A percentile compares a stretch with the other conserved stretches of the same genome.
Conservation (phyloP, 2,329 filamentous ascomycete genomes). For the Arachnomyces sp. region DNA sequence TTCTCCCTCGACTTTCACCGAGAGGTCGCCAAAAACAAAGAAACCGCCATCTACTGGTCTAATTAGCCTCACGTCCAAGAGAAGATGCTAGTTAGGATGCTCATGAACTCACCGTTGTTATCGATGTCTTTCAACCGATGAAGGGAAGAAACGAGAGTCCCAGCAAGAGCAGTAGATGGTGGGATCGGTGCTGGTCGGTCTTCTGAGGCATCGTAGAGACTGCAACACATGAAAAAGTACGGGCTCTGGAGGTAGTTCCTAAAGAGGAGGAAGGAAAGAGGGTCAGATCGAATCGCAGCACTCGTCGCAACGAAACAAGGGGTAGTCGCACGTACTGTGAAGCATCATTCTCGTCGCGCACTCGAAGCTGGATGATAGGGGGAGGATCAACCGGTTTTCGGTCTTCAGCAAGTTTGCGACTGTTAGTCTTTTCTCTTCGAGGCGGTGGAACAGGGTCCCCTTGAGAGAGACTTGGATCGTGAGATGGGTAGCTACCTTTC, state of each 20-base stretch:
- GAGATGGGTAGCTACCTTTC: conserved; percentile 47
- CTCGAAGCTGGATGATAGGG: conserved; percentile 66
- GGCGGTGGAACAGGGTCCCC: too few relatives aligned
- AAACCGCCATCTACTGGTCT: conserved; percentile 59
- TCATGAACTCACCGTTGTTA: conserved; percentile 46
- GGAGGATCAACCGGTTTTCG: conserved; percentile 81
- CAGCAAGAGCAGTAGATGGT: conserved; percentile 52
- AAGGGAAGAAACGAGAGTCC: conserved; percentile 69
- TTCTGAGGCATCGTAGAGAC: conserved; percentile 44
- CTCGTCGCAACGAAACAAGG: conserved; percentile 5
- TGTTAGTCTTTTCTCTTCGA: conserved; percentile 1
- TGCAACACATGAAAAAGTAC: conserved; percentile 55
- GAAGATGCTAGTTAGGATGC: conserved; percentile 5
- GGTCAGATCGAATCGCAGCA: conserved; percentile 6
- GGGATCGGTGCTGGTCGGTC: conserved; percentile 35
- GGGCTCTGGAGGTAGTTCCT: conserved; percentile 57
- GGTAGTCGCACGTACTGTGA: conserved; percentile 45
- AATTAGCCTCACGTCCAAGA: conserved; percentile 1
- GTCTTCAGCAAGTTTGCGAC: conserved; percentile 39
- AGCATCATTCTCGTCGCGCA: conserved; percentile 42
- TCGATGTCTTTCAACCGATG: conserved; percentile 71
- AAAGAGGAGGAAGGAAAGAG: conserved; percentile 2
- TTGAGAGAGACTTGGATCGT: too few relatives aligned
- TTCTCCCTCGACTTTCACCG: conserved; percentile 63
- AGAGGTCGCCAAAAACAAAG: conserved; percentile 86